A percentile compares a stretch with the other conserved stretches of the same genome.
Conservation (phyloP, 352 stramenopile species). For the Phytophthora quininea region DNA sequence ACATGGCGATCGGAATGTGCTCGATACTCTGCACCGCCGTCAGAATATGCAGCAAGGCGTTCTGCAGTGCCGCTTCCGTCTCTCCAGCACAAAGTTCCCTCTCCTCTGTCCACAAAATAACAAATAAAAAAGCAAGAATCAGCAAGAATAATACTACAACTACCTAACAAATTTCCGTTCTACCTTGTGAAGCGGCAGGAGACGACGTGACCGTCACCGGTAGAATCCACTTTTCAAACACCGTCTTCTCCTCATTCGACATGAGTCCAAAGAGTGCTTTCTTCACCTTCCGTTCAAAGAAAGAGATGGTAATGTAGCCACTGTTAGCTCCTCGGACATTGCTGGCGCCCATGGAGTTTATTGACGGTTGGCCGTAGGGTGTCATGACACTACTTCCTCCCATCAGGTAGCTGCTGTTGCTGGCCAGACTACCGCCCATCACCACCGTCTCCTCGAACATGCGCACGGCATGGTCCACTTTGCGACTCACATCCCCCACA, state of each 20-base stretch:
- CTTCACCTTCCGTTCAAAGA: constrained; percentile 85
- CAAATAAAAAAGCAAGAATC: neutral
- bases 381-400: constrained; percentile 21
- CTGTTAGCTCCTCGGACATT: constrained; percentile 34
- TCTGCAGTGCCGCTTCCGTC: constrained; percentile 72
- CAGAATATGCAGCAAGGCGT: constrained; percentile 75
- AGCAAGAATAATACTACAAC: neutral
- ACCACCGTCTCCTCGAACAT: constrained; percentile 65
- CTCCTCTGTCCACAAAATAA: constrained; percentile 33
- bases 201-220: constrained; percentile 63
- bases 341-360: constrained; percentile 13
- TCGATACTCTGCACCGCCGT: constrained; percentile 79
- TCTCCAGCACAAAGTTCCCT: constrained; percentile 57
- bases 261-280: constrained; percentile 85
- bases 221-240: constrained; percentile 88
- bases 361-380: constrained; percentile 34
- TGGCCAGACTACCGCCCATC: constrained; percentile 6
- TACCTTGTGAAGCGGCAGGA: constrained; percentile 49
- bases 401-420: constrained; percentile 29
- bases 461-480: constrained; percentile 74
- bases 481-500: constrained; percentile 77
- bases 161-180: neutral
- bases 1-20: constrained; percentile 83
- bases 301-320: constrained; percentile 70
- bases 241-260: constrained; percentile 85